phyloP scores from a whole-genome alignment of 2,329 filamentous ascomycete genomes.

The Trichoderma sp. region DNA sequence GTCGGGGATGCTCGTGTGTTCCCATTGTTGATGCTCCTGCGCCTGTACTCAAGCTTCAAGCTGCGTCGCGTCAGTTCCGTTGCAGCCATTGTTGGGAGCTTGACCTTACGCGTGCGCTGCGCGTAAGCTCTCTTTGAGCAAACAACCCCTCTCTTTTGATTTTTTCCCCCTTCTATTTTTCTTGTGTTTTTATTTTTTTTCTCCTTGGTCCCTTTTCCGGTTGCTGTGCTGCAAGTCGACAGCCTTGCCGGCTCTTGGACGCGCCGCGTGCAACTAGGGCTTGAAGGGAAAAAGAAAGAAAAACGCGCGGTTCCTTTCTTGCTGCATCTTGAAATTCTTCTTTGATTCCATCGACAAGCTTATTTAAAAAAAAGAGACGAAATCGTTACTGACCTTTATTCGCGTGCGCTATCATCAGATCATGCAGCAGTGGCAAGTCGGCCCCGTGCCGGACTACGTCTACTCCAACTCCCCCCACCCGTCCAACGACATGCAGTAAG shows the following conservation, averaged over 20 bases:
- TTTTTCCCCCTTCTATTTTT: neutral
- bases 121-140: slow-evolving; percentile 13
- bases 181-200: neutral
- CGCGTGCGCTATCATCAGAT: slow-evolving; percentile 38
- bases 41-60: slow-evolving; percentile 6
- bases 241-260: slow-evolving; percentile 1
- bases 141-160: slow-evolving; percentile 16
- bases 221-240: neutral
- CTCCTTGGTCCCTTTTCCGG: neutral
- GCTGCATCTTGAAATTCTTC: slow-evolving; percentile 14
- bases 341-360: slow-evolving; percentile 9
- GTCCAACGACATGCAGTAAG: slow-evolving; percentile 59
- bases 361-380: slow-evolving; percentile 16
- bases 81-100: slow-evolving; percentile 18
- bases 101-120: slow-evolving; percentile 20
- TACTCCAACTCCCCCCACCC: slow-evolving; percentile 55
- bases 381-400: slow-evolving; percentile 26
- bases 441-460: slow-evolving; percentile 59
- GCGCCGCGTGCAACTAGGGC: slow-evolving; percentile 6
- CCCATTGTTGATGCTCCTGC: slow-evolving; percentile 14
- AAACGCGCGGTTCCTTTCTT: slow-evolving; percentile 1
- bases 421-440: slow-evolving; percentile 63
- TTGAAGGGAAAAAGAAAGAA: neutral
- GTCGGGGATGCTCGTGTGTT: slow-evolving; percentile 13
- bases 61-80: slow-evolving; percentile 20